These are phyloP conservation scores for Russula ochroleuca DNA, from an alignment of 768 basidiomycete species.

Conservation along the genomic window DNA sequence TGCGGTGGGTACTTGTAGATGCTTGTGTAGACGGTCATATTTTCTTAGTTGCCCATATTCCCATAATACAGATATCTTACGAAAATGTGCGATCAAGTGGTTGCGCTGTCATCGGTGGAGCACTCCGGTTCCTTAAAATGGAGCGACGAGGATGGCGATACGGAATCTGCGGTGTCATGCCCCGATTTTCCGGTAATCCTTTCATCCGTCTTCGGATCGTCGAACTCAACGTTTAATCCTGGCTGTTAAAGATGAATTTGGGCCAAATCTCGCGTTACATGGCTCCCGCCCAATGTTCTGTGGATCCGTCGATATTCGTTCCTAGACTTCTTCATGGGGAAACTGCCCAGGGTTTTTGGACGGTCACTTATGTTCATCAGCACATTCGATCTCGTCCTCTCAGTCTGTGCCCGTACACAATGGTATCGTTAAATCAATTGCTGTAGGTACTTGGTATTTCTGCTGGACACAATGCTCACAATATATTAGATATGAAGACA, in stretches of 20 bases:
- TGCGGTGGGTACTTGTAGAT: constrained; percentile 47
- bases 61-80: constrained; percentile 7
- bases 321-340: constrained; percentile 24
- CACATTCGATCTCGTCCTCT: not conserved
- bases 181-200: constrained; percentile 45
- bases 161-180: constrained; percentile 35
- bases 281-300: not conserved
- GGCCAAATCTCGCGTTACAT: not conserved
- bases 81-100: constrained; percentile 48
- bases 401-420: accelerated
- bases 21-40: not conserved
- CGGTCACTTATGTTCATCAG: not conserved
- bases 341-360: constrained; percentile 24
- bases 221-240: not conserved
- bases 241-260: constrained; percentile 2
- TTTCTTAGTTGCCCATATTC: too few species aligned
- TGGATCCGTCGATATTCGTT: not conserved
- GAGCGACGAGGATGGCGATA: constrained; percentile 34
- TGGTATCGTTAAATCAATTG: not conserved
- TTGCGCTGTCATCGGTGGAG: constrained; percentile 47
- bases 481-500: not conserved
- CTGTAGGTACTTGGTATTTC: not conserved
- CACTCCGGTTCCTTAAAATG: constrained; percentile 46
- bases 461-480: not conserved
- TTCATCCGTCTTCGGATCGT: too few species aligned